A percentile compares a stretch with the other conserved stretches of the same genome.
phyloP scores from a whole-genome alignment of 805 yeast genomes.

The Saccharomyces cerevisiae region DNA sequence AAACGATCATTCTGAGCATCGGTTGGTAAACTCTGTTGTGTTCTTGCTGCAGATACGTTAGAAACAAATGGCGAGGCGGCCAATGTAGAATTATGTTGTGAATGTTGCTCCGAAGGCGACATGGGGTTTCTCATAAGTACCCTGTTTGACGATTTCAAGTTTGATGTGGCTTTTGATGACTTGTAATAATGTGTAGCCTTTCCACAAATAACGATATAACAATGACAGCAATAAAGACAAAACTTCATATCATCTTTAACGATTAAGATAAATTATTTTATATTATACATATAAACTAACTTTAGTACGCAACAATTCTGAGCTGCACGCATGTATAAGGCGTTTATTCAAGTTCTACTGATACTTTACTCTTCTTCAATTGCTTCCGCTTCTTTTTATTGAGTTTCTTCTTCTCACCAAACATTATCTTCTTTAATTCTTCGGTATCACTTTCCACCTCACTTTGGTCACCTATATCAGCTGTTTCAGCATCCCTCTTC shows the following conservation, averaged over 20 bases:
- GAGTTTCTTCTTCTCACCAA: conserved; percentile 36
- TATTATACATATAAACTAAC: background rate
- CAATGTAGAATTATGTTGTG: conserved; percentile 66
- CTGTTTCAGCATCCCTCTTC: conserved; percentile 45
- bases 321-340: background rate
- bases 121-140: conserved; percentile 2
- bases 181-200: background rate
- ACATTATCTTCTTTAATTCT: conserved; percentile 50
- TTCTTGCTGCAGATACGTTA: conserved; percentile 27
- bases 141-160: background rate
- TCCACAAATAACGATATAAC: background rate
- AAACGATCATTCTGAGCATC: conserved; percentile 3
- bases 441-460: conserved; percentile 73
- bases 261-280: background rate
- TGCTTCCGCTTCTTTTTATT: conserved; percentile 37
- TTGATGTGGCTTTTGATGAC: background rate
- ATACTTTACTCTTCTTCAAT: conserved; percentile 39
- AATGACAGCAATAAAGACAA: background rate
- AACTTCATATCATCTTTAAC: background rate
- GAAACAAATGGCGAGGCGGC: conserved; percentile 63
- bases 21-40: conserved; percentile 4
- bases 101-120: conserved; percentile 32
- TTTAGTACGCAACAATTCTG: background rate
- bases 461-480: conserved; percentile 54
- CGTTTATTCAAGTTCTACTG: conserved; percentile 46